These are phyloP conservation scores for Globisporangium middletonii DNA, from an alignment of 352 stramenopile genomes.

Conservation along the genomic window DNA sequence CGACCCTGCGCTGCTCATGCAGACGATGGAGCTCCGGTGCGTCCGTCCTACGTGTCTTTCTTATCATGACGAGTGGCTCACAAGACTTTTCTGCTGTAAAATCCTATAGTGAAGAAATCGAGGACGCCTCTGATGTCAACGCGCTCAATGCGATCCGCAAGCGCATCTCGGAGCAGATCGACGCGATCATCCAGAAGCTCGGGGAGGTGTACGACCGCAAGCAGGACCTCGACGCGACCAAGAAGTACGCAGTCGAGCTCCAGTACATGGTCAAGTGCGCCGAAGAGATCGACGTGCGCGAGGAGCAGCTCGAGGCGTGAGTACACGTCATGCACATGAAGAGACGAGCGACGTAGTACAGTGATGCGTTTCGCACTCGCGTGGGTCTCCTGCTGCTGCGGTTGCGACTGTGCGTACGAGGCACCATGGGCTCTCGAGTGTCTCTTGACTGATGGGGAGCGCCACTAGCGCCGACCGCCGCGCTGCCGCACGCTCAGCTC, in stretches of 20 bases:
- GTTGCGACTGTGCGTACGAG: too few species aligned
- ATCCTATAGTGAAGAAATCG: constrained; percentile 60
- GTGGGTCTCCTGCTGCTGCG: too few species aligned
- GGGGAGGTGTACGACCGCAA: constrained; percentile 69
- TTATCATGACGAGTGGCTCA: not conserved
- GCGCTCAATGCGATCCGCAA: constrained; percentile 51
- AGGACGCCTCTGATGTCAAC: constrained; percentile 41
- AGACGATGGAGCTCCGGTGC: constrained; percentile 84
- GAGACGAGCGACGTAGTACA: not conserved
- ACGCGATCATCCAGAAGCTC: constrained; percentile 65
- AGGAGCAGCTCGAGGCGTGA: constrained; percentile 57
- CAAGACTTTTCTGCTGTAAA: not conserved
- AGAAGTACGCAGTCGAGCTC: constrained; percentile 65
- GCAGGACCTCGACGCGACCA: constrained; percentile 70
- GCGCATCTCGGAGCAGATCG: constrained; percentile 62
- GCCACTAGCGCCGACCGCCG: constrained; percentile 52
- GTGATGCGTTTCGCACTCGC: too few species aligned
- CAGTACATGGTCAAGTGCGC: constrained; percentile 87
- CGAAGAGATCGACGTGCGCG: constrained; percentile 68
- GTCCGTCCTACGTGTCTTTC: not conserved
- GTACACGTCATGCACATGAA: too few species aligned
- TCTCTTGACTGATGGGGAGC: too few species aligned
- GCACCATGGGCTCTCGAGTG: too few species aligned
- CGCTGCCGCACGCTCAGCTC: constrained; percentile 80
- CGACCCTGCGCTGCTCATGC: constrained; percentile 70